Percentiles rank a stretch among this genome's conserved stretches.
These are phyloP conservation scores for Protomyces lactucae-debilis DNA, from an alignment of 1,139 yeast species.

Conservation along the genomic window DNA sequence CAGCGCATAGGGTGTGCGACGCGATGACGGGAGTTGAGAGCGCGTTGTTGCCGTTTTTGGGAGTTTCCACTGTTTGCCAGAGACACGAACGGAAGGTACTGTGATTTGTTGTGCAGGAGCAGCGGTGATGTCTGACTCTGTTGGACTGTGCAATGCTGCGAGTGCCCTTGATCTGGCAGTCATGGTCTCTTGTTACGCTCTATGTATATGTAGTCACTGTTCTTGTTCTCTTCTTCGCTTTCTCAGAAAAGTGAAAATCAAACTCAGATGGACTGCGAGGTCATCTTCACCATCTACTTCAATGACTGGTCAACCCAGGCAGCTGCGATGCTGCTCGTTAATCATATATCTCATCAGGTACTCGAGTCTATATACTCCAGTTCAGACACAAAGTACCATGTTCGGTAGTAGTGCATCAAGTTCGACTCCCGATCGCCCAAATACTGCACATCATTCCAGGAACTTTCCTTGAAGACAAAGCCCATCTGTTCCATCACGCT, in stretches of 20 bases:
- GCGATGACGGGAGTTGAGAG: constrained; percentile 9
- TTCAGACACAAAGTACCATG: constrained; percentile 62
- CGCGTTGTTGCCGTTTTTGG: constrained; percentile 16
- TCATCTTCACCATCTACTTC: no score
- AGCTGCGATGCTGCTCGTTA: not conserved
- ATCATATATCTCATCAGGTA: not conserved
- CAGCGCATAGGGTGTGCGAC: constrained; percentile 13
- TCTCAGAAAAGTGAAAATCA: not conserved
- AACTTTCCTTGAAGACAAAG: constrained; percentile 40
- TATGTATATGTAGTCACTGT: not conserved
- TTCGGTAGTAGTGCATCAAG: constrained; percentile 49
- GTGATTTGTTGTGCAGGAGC: constrained; percentile 3
- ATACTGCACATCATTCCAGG: no score
- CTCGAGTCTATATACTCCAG: not conserved
- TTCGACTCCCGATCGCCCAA: no score
- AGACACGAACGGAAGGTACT: constrained; percentile 7
- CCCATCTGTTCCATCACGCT: constrained; percentile 49
- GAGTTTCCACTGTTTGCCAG: constrained; percentile 24
- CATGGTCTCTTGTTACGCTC: not conserved
- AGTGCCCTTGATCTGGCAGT: constrained; percentile 20
- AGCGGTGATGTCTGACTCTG: not conserved
- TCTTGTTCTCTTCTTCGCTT: not conserved
- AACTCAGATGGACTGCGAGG: not conserved
- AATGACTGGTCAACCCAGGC: no score
- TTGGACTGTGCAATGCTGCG: not conserved